Base-by-base conservation (phyloP, 2,329 filamentous ascomycete species). In the Nothophaeocryptopus gaeumannii region DNA sequence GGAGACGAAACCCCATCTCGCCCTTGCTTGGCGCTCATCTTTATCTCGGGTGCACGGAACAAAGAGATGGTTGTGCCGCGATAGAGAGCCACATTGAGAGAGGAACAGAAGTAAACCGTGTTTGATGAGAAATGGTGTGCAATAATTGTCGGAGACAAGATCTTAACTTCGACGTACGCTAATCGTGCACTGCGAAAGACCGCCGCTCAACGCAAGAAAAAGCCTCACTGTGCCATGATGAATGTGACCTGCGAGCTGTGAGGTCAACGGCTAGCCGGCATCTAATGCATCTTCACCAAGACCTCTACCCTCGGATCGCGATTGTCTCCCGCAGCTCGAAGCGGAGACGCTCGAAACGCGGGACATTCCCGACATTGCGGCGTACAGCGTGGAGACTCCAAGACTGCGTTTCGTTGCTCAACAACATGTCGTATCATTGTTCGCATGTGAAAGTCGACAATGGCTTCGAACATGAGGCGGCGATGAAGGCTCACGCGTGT, bases 1-100 rank as follows among this genome's bases (percentile, higher is more conserved):
- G 40, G 46, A 16, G 36, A 14, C 12, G 33, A 32, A 15, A 45
- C 31, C 31, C 80, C 77, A 93, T 61, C n/a, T 12, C 12, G 15
- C 14, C 15, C 39, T 26, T 39, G 29, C n/a, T 43, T 39, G 36
- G 11, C 46, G 35, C 32, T 50, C 39, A 45, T 48, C 36, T 46
- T 48, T 34, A 5, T 30, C 14, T 8, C 26, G 7, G 32, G n/a
- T 26, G 39, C 14, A n/a, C 26, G 31, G 30, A 31, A n/a, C n/a
- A 31, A n/a, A 15, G 31, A n/a, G 15, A 31, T 14, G 39, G 39
- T 14, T 31, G 13, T 14, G 20, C 20, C 29, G 29, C 39, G 15
- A 14, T 16, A 20, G 31, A 30, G 31, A 43, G 10, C 15, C n/a
- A 43, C 13, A 32, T 15, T 34, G 13, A 35, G 15, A 26, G 20